Conservation (phyloP, 345 rosid species). For the Acer negundo region DNA sequence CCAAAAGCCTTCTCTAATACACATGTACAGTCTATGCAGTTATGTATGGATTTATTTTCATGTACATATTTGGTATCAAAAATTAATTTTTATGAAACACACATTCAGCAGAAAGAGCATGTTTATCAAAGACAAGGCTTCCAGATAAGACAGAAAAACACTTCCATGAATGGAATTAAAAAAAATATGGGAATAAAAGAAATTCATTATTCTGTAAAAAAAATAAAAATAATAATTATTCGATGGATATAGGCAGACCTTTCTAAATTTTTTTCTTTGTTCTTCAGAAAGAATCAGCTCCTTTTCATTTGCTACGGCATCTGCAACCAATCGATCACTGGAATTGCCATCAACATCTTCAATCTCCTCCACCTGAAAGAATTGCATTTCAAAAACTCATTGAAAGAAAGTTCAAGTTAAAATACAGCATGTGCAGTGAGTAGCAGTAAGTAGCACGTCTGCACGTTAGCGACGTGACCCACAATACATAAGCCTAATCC, state of each 20-base stretch:
- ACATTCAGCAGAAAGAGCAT: neutral
- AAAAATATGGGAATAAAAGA: neutral
- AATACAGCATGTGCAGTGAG: neutral
- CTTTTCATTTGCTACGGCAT: constrained; percentile 82
- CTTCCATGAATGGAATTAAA: constrained; percentile 1
- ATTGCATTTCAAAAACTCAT: constrained; percentile 7
- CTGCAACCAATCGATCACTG: constrained; percentile 74
- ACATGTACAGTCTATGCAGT: neutral
- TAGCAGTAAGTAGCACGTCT: constrained; percentile 12
- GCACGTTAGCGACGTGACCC: neutral
- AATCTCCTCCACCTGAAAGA: constrained; percentile 92
- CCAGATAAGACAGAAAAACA: neutral
- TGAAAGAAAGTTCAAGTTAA: constrained; percentile 4
- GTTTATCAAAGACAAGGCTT: neutral
- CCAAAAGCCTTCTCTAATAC: constrained; percentile 2
- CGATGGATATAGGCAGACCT: constrained; percentile 47
- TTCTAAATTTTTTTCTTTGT: constrained; percentile 68
- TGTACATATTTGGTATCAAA: neutral
- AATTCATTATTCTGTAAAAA: neutral
- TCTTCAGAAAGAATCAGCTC: constrained; percentile 80
- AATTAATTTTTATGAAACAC: neutral
- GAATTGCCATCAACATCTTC: constrained; percentile 74
- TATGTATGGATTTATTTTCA: neutral
- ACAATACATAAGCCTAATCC: neutral
- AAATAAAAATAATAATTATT: neutral